These are phyloP conservation scores for Asterochloris erici DNA, from an alignment of 139 green algal species.

Conservation along the genomic window DNA sequence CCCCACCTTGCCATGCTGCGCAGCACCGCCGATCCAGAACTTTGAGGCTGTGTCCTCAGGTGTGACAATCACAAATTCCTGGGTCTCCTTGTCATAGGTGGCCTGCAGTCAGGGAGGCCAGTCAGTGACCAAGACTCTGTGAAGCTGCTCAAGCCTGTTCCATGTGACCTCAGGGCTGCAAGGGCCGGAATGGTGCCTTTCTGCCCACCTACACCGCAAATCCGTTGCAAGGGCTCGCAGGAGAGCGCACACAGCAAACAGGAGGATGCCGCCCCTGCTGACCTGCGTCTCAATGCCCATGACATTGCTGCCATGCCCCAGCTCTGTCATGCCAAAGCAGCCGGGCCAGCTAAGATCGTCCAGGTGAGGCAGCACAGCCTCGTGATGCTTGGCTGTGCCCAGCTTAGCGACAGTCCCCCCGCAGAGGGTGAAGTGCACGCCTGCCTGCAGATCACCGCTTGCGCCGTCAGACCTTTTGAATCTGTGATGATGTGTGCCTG, in stretches of 20 bases:
- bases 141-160: neutral
- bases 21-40: slow-evolving; percentile 77
- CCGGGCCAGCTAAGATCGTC: slow-evolving; percentile 69
- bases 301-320: slow-evolving; percentile 86
- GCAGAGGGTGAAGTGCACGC: slow-evolving; percentile 86
- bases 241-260: neutral
- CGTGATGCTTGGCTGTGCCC: slow-evolving; percentile 82
- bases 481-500: neutral
- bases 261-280: neutral
- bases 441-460: slow-evolving; percentile 11
- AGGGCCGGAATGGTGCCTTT: too few species aligned
- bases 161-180: neutral
- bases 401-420: slow-evolving; percentile 63
- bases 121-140: neutral
- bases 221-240: neutral
- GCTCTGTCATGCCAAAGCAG: slow-evolving; percentile 86
- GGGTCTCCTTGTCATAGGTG: slow-evolving; percentile 51
- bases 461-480: slow-evolving; percentile 8
- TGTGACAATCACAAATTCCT: slow-evolving; percentile 84
- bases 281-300: slow-evolving; percentile 86
- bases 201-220: too few species aligned
- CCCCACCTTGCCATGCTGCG: slow-evolving; percentile 46
- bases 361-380: slow-evolving; percentile 53
- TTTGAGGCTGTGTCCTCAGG: slow-evolving; percentile 72
- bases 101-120: slow-evolving; percentile 30